Base-by-base conservation (phyloP, 2,329 filamentous ascomycete species). In the Grosmannia clavigera region DNA sequence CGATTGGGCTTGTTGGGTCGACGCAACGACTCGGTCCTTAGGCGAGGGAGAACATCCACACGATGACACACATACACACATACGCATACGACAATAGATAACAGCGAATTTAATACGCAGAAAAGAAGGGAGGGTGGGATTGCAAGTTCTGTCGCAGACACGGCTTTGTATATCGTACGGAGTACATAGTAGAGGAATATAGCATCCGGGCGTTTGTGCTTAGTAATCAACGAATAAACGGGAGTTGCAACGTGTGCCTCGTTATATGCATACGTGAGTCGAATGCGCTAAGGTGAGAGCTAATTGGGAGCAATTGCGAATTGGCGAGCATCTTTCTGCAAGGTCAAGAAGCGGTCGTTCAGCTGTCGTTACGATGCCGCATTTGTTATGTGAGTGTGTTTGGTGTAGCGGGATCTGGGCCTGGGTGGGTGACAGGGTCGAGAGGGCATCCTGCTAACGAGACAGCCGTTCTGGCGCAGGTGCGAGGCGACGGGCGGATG, bases 401-500 rank as follows among this genome's bases (percentile, higher is more conserved):
- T 35, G 33, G 33, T 7, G 9, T 35, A 2, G 29, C 3, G 29
- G 29, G 29, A 4, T 22, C 22, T 22, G 22, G 22, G 22, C 22
- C 22, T 22, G 22, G 22, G 22, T 22, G 22, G 22, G 29, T 31
- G 29, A 31, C 33, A 9, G 33, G 2, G 33, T 31, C 7, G 6
- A 35, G 9, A 35, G 9, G 31, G 31, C 31, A 31, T 35, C 33
- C 29, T 35, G 33, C 33, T 57, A 64, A 59, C 38, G 57, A 33
- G 16, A 35, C 62, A 84, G 81, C 81, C 64, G 77, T 86, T 67
- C 78, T 85, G 64, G 74, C 88, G 67, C 81, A 82, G 67, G 78
- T 96, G 69, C 87, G 90, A 70, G 85, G 84, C 72, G 88, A 96
- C 72, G 87, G 89, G 67, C 83, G 88, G 65, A 78, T 96, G 61